Conservation (phyloP, 164 flowering plant species). For the Buxus sempervirens region DNA sequence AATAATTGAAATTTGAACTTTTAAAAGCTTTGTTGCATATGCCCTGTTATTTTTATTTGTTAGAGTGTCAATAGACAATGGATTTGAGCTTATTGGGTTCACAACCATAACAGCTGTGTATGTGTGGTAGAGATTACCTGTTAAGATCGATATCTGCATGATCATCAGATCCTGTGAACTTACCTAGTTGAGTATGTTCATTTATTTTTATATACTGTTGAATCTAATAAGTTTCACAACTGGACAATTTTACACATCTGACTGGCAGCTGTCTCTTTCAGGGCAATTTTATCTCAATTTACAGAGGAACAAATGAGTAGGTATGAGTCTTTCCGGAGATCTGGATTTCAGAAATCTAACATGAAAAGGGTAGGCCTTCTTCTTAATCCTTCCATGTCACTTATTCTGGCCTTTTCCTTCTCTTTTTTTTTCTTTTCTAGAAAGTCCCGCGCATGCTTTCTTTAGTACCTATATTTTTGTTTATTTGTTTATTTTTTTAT, state of each 20-base stretch:
- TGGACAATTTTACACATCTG: neutral
- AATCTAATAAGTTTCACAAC: neutral
- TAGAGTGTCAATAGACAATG: no score
- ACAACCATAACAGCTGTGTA: no score
- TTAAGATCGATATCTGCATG: no score
- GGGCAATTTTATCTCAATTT: conserved; percentile 78
- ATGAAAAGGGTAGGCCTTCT: conserved; percentile 70
- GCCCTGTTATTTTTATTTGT: no score
- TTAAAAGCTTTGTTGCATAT: no score
- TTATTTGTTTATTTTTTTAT: neutral
- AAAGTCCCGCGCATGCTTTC: neutral
- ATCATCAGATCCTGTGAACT: no score
- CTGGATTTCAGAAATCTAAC: conserved; percentile 91
- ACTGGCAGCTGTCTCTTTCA: conserved; percentile 21
- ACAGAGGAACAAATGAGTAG: conserved; percentile 91
- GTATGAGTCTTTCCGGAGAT: conserved; percentile 89
- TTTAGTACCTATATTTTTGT: neutral
- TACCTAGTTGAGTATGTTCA: neutral
- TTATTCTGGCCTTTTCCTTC: neutral
- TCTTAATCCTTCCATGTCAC: neutral
- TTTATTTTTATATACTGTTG: no score
- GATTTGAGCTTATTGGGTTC: no score
- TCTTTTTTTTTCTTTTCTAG: neutral
- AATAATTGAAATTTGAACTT: no score
- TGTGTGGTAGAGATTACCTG: no score